A percentile compares a stretch with the other conserved stretches of the same genome.
phyloP scores from a whole-genome alignment of 768 basidiomycete genomes.

The Rubroboletus satanas region DNA sequence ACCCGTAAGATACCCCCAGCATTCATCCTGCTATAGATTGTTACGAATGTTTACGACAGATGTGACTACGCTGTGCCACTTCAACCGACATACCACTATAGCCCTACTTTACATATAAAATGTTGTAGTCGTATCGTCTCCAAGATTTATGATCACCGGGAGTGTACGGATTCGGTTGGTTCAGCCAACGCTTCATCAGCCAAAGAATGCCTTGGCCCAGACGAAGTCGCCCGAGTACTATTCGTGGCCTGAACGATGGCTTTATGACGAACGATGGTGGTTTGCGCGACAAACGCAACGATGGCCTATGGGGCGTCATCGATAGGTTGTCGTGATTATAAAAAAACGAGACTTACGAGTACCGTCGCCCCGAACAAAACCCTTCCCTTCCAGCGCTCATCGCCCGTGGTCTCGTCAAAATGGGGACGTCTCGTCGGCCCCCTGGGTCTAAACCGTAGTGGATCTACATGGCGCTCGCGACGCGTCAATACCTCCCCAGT shows the following conservation, averaged over 20 bases:
- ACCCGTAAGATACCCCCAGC: background rate
- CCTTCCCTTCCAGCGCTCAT: slow-evolving; percentile 68
- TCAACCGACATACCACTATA: slow-evolving; percentile 4
- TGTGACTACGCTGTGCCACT: background rate
- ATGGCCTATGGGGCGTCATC: slow-evolving; percentile 29
- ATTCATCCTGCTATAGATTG: background rate
- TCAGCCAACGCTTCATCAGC: slow-evolving; percentile 25
- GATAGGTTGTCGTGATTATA: background rate
- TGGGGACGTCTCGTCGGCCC: slow-evolving; percentile 38
- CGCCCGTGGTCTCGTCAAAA: slow-evolving; percentile 40
- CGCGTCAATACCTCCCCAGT: slow-evolving; percentile 15
- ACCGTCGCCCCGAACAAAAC: slow-evolving; percentile 54
- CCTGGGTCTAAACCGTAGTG: slow-evolving; percentile 41
- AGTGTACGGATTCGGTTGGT: background rate
- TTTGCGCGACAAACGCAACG: slow-evolving; percentile 32
- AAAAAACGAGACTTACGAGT: slow-evolving; percentile 35
- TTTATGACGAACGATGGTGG: slow-evolving; percentile 27
- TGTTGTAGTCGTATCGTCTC: slow-evolving; percentile 5
- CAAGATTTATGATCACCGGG: background rate
- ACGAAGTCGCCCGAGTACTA: slow-evolving; percentile 1
- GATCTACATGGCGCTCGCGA: slow-evolving; percentile 26
- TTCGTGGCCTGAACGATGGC: slow-evolving; percentile 26
- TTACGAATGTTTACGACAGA: slow-evolving; percentile 1
- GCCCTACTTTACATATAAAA: slow-evolving; percentile 14
- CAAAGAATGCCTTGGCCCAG: slow-evolving; percentile 2